Evolutionary conservation across 2,329 filamentous ascomycete species (phyloP), one percentile per base, ranked within the genome.

Genomic region (Alternaria sp.): DNA sequence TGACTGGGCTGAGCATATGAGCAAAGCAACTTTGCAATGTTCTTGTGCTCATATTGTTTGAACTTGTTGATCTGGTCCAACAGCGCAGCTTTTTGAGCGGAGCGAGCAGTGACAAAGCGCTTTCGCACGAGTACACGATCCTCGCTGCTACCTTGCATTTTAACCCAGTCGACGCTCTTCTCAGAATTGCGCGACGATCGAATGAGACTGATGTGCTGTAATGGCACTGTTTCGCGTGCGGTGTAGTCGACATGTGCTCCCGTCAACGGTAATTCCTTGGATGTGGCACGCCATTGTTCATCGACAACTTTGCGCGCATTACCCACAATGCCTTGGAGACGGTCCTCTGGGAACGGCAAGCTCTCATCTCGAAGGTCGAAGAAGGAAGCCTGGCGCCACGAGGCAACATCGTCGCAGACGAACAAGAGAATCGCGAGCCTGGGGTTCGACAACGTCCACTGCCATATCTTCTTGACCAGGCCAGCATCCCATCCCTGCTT

Each of bases 401-500:
- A 80, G 0, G 78, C 68, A 10, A 81, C 73, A 55, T 82, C 80
- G 43, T 80, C 79, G 67, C 79, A 81, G 25, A 80, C 72, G 15
- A 76, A 74, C 5, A 82, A 70, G 11, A 82, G 69, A 14, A 81
- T 74, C 1, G 80, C 79, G 15, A 79, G 74, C 55, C 74, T 72
- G 2, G 78, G 79, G 50, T 81, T 81, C 11, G 75, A 78, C 46
- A 80, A 62, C 1, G 79, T 78, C 80, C 80, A 82, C n/a, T 78
- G 77, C 72, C 78, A 81, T 23, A 79, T 77, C 50, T 75, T 78
- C 61, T 78, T 78, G 23, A 77, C 72, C 18, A 76, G 67, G 1
- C 68, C 68, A 6, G 73, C 69, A 21, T 80, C 78, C 74, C 76
- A 79, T 5, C 75, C 75, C 55, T 80, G 78, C 41, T 75, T 76